Percentiles rank a stretch among this genome's conserved stretches.
These are phyloP conservation scores for Clarireedia homoeocarpa DNA, from an alignment of 2,329 filamentous ascomycete genomes.

Conservation along the genomic window DNA sequence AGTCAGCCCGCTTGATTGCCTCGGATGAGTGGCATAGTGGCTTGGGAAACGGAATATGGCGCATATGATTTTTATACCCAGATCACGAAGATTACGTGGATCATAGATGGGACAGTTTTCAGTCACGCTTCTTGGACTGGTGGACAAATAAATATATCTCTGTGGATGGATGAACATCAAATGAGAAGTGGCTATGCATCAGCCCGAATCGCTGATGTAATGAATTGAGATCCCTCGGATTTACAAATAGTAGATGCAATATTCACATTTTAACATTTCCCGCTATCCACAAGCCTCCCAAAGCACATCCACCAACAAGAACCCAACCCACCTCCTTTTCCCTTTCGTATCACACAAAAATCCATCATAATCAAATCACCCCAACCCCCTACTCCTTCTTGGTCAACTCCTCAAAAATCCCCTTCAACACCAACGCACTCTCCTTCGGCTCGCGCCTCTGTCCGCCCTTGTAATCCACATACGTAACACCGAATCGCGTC, in stretches of 20 bases:
- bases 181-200: too few relatives aligned
- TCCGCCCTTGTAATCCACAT: slow-evolving; percentile 71
- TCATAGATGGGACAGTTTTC: neutral
- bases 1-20: neutral
- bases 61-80: slow-evolving; percentile 6
- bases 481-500: slow-evolving; percentile 78
- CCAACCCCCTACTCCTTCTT: slow-evolving; percentile 40
- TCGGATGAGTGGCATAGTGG: neutral
- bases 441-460: slow-evolving; percentile 80
- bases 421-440: slow-evolving; percentile 64
- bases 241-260: too few relatives aligned
- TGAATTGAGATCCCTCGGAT: too few relatives aligned
- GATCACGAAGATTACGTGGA: neutral
- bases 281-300: too few relatives aligned
- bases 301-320: neutral
- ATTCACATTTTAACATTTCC: too few relatives aligned
- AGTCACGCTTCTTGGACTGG: neutral
- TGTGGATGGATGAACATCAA: too few relatives aligned
- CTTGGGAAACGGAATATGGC: neutral
- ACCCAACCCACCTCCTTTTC: neutral
- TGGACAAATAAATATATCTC: neutral
- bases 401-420: slow-evolving; percentile 64
- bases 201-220: too few relatives aligned
- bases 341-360: neutral
- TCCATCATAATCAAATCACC: neutral